These are phyloP conservation scores for Tardiomyces blankii DNA, from an alignment of 1,139 yeast species.

Conservation along the genomic window DNA sequence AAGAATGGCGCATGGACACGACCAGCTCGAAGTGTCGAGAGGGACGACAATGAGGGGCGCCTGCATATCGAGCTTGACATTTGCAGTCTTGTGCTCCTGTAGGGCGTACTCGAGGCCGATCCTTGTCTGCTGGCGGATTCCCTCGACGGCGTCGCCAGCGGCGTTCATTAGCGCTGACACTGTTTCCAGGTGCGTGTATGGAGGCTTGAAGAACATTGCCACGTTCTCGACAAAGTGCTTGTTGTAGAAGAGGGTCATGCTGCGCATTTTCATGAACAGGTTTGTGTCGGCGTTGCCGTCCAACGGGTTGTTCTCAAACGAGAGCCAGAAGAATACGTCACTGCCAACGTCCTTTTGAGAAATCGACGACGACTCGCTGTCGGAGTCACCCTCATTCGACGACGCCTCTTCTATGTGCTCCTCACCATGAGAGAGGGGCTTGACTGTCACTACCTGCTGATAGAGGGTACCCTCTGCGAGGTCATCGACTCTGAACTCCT, in stretches of 20 bases:
- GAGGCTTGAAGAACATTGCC: conserved; percentile 70
- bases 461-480: conserved; percentile 66
- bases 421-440: conserved; percentile 36
- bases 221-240: conserved; percentile 70
- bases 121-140: conserved; percentile 78
- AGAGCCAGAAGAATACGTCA: conserved; percentile 68
- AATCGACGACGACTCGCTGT: conserved; percentile 12
- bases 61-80: conserved; percentile 76
- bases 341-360: conserved; percentile 7
- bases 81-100: conserved; percentile 86
- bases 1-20: conserved; percentile 80
- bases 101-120: conserved; percentile 88
- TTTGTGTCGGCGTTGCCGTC: conserved; percentile 76
- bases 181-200: conserved; percentile 75
- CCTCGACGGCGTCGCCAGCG: conserved; percentile 92
- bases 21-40: conserved; percentile 63
- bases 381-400: conserved; percentile 10
- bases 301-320: conserved; percentile 78
- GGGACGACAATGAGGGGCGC: conserved; percentile 93
- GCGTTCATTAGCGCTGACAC: conserved; percentile 89
- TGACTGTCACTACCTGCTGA: conserved; percentile 83
- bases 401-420: conserved; percentile 4
- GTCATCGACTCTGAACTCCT: conserved; percentile 79
- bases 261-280: conserved; percentile 60
- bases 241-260: conserved; percentile 86